phyloP scores from a whole-genome alignment of 2,329 filamentous ascomycete species.

The Alternaria gaisen region DNA sequence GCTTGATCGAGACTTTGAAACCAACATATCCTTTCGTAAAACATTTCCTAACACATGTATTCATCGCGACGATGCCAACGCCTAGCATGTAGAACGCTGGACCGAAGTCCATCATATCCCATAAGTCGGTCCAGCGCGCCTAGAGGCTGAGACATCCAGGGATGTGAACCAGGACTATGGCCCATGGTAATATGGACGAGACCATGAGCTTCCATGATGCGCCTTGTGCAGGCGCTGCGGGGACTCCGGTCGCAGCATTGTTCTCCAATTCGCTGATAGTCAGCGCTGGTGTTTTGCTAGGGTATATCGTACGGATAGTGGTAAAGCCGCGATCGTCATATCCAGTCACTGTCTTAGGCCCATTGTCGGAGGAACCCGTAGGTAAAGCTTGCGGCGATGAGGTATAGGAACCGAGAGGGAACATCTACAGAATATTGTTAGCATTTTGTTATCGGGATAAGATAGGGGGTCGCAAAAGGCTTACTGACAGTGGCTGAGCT shows the following conservation, averaged over 20 bases:
- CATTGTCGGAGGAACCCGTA: conserved; percentile 39
- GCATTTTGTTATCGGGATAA: conserved; percentile 10
- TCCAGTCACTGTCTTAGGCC: conserved; percentile 51
- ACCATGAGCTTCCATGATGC: conserved; percentile 4
- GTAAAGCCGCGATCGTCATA: conserved; percentile 62
- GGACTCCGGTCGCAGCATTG: conserved; percentile 16
- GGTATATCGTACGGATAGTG: conserved; percentile 53
- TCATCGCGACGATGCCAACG: conserved; percentile 11
- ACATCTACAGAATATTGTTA: conserved; percentile 54
- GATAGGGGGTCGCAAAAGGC: conserved; percentile 45
- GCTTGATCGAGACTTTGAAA: conserved; percentile 23
- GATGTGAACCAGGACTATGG: conserved; percentile 13
- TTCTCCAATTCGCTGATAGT: conserved; percentile 14
- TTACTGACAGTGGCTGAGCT: conserved; percentile 73
- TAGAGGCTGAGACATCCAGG: conserved; percentile 10
- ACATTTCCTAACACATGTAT: conserved; percentile 1
- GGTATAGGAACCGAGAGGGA: conserved; percentile 62
- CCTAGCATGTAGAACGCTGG: conserved; percentile 12
- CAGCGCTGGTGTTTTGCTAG: conserved; percentile 20
- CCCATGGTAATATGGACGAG: conserved; percentile 11
- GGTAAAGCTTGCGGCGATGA: conserved; percentile 57
- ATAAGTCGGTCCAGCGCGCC: conserved; percentile 8
- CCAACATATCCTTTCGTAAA: conserved; percentile 17
- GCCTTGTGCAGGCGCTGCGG: conserved; percentile 17
- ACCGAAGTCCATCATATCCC: conserved; percentile 8